phyloP scores from a whole-genome alignment of 2,329 filamentous ascomycete genomes.

The Botryotinia narcissicola region DNA sequence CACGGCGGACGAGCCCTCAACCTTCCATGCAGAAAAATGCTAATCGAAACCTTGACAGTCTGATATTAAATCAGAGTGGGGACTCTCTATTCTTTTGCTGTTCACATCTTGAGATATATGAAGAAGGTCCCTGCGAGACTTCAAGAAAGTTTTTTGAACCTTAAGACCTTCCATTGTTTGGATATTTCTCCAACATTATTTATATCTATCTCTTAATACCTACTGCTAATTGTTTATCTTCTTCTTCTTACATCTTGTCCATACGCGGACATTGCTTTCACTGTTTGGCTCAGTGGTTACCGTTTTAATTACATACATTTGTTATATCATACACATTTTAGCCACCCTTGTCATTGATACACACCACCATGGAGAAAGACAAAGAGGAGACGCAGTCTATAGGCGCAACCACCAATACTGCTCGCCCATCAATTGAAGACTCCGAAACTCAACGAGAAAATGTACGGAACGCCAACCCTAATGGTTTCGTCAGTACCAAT shows the following conservation, averaged over 20 bases:
- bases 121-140: neutral
- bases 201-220: slow-evolving; percentile 9
- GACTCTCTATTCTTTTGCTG: neutral
- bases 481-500: slow-evolving; percentile 44
- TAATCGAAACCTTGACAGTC: neutral
- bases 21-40: slow-evolving; percentile 10
- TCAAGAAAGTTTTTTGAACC: neutral
- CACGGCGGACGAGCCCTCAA: neutral
- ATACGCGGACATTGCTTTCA: neutral
- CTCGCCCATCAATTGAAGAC: slow-evolving; percentile 32
- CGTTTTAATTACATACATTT: neutral
- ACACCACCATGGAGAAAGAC: slow-evolving; percentile 17
- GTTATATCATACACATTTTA: neutral
- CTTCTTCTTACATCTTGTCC: neutral
- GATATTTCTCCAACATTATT: neutral
- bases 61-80: slow-evolving; percentile 12
- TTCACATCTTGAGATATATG: neutral
- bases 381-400: slow-evolving; percentile 1
- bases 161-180: neutral
- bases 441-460: slow-evolving; percentile 44
- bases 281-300: slow-evolving; percentile 8
- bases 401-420: slow-evolving; percentile 8
- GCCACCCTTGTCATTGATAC: neutral
- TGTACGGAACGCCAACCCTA: slow-evolving; percentile 44
- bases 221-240: neutral